Evolutionary conservation across 2,329 filamentous ascomycete species (phyloP), one percentile per base, ranked within the genome.

Genomic region (Stachybotrys chlorohalonatus): DNA sequence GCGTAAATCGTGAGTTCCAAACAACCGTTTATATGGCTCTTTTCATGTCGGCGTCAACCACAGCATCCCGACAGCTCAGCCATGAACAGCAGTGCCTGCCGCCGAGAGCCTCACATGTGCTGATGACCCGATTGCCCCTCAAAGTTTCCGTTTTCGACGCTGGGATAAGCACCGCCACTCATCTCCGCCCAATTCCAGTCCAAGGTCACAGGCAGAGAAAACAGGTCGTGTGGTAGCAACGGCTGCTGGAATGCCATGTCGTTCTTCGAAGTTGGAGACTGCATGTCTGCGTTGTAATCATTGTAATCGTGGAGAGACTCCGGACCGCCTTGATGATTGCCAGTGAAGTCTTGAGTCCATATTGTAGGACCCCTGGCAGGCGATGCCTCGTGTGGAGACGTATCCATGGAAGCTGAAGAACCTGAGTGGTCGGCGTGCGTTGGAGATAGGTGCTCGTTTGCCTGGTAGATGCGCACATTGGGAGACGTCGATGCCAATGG

Each of bases 181-280:
- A 86, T 84, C 68, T 85, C 83, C 1, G 82, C 82, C 81, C 82
- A 86, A 64, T 82, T 90, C 91, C 92, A 96, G 67, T 97, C 93
- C 24, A 97, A 79, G 3, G 90, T 95, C 86, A 96, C 95, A 1
- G 93, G 92, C 82, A 97, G 86, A 68, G 93, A 88, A 84, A 94
- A 99, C 31, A 97, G 72, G 71, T 97, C 94, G 63, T 93, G 90
- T 5, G 94, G 93, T 24, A 97, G 83, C 64, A 96, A 87, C 0
- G 92, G 92, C 61, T 95, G 89, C 64, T 92, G 87, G 65, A 92
- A 91, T 47, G 59, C 8, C 16, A 52, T 45, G 13, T 59, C 7
- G 65, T 66, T n/a, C 66, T 65, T 7, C 63, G 58, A 15, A 56
- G 56, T 48, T 68, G 31, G 69, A 55, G 69, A 77, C 54, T 66